These are phyloP conservation scores for Zoysia pacifica DNA, from an alignment of 176 grass and related monocot genomes.

Conservation along the genomic window DNA sequence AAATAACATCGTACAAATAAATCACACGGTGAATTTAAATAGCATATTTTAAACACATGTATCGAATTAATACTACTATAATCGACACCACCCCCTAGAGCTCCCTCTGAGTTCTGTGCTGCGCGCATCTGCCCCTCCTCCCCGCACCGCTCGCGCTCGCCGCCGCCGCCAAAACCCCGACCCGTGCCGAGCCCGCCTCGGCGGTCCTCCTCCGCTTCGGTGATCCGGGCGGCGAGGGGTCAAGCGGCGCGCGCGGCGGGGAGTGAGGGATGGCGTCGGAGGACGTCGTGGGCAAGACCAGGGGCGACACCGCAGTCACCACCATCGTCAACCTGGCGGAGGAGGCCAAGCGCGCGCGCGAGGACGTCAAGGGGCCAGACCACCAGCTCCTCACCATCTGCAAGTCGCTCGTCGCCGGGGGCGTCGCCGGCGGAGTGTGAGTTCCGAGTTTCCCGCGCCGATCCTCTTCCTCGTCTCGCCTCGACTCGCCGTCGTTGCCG, in stretches of 20 bases:
- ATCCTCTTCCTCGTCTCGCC: neutral
- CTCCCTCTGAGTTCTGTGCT: no score
- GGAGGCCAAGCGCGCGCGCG: conserved; percentile 95
- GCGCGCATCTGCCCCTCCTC: neutral
- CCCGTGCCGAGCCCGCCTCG: neutral
- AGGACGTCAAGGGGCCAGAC: conserved; percentile 82
- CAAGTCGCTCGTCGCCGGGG: conserved; percentile 95
- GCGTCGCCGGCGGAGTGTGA: conserved; percentile 93
- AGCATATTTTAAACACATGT: no score
- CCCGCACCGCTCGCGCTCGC: neutral
- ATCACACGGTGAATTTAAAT: no score
- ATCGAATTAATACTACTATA: no score
- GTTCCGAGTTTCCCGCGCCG: neutral
- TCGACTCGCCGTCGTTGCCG: neutral
- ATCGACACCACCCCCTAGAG: no score
- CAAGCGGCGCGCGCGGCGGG: neutral
- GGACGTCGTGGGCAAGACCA: conserved; percentile 98
- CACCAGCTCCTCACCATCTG: conserved; percentile 74
- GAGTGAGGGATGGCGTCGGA: conserved; percentile 75
- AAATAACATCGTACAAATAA: no score
- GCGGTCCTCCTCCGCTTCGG: neutral
- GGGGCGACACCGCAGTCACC: conserved; percentile 84
- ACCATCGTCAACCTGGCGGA: conserved; percentile 95
- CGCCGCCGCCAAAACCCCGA: neutral
- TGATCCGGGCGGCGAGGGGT: conserved; percentile 18